Evolutionary conservation across 768 basidiomycete species (phyloP).

Genomic region (Coprinopsis strossmayeri): DNA sequence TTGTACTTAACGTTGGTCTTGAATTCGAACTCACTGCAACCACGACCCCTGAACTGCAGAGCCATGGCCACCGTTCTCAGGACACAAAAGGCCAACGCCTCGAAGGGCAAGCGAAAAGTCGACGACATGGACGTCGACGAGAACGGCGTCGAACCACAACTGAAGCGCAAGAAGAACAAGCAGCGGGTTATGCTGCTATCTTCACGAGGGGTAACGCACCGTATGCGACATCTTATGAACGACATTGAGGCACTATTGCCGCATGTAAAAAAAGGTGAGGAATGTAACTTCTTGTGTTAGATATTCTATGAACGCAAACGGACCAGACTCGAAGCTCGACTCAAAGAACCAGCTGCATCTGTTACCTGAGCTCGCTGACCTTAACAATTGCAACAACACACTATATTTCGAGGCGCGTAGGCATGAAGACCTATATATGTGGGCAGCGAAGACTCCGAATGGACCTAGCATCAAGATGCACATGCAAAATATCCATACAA

Average conservation of each 20-base stretch:
- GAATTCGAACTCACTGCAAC: conserved; percentile 2
- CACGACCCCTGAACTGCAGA: not conserved
- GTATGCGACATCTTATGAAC: conserved; percentile 98
- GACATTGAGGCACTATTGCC: conserved; percentile 87
- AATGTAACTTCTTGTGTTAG: no score
- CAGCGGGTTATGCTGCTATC: conserved; percentile 91
- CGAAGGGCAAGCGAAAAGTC: conserved; percentile 61
- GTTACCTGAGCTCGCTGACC: conserved; percentile 92
- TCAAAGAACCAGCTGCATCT: conserved; percentile 91
- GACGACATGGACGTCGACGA: conserved; percentile 51
- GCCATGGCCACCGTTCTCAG: conserved; percentile 63
- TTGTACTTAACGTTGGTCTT: not conserved
- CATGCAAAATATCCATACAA: conserved; percentile 97
- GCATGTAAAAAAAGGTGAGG: conserved; percentile 91
- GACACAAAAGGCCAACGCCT: conserved; percentile 51
- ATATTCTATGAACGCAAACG: no score
- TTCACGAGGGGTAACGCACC: conserved; percentile 89
- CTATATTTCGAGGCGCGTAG: conserved; percentile 95
- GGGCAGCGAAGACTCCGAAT: conserved; percentile 96
- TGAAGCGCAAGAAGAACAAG: conserved; percentile 76
- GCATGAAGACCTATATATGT: conserved; percentile 93
- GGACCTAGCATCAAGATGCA: conserved; percentile 97
- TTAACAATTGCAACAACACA: conserved; percentile 96
- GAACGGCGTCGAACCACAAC: conserved; percentile 14
- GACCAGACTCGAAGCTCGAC: conserved; percentile 90